Conservation (phyloP, 129 eudicot species). For the Pulicaria dysenterica region DNA sequence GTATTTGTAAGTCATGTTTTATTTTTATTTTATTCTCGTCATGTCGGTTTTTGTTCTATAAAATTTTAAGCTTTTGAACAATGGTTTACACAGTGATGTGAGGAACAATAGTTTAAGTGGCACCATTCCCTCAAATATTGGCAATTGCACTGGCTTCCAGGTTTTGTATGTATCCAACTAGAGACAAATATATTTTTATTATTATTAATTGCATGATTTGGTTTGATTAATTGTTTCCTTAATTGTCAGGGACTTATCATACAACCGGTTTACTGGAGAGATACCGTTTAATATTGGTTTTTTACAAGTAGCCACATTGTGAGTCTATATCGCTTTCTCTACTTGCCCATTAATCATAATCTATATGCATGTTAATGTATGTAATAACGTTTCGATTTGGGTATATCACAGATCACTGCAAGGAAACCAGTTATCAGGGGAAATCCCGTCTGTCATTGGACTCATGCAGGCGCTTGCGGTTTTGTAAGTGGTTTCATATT, state of each 20-base stretch:
- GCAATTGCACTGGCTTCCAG: constrained; percentile 97
- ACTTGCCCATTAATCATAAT: not conserved
- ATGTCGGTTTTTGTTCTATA: not conserved
- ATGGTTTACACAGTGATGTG: constrained; percentile 63
- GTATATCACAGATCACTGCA: constrained; percentile 67
- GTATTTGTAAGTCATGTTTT: constrained; percentile 81
- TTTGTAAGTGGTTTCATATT: constrained; percentile 55
- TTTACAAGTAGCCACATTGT: constrained; percentile 98
- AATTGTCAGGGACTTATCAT: constrained; percentile 78
- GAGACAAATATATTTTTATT: not conserved
- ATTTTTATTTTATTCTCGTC: not conserved
- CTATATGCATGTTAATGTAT: not conserved
- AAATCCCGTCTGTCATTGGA: constrained; percentile 93
- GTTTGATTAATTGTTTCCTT: not conserved
- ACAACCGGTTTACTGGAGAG: constrained; percentile 72
- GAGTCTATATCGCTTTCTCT: constrained; percentile 34
- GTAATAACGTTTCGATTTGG: not conserved
- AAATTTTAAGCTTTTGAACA: not conserved
- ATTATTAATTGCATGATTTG: not conserved
- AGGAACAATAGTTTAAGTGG: constrained; percentile 96
- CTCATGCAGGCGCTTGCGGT: constrained; percentile 99
- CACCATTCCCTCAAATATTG: constrained; percentile 73
- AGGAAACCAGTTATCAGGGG: constrained; percentile 77
- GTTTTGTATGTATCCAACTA: constrained; percentile 73
- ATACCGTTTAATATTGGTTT: constrained; percentile 94